These are phyloP conservation scores for Dalechampia spathulata DNA, from an alignment of 441 rosid species.

Conservation along the genomic window DNA sequence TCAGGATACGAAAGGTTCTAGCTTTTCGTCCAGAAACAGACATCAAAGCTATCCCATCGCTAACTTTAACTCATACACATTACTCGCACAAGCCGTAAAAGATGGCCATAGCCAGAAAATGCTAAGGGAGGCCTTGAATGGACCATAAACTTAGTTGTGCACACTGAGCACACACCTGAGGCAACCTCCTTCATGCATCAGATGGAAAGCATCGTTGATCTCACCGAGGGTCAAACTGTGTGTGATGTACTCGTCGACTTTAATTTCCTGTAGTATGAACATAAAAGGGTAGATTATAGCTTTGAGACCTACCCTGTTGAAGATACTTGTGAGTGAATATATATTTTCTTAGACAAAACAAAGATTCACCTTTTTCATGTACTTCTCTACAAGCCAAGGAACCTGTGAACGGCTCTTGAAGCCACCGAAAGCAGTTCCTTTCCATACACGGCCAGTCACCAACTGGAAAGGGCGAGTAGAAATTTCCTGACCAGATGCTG, in stretches of 20 bases:
- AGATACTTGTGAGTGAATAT: background rate
- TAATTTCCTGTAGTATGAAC: conserved; percentile 55
- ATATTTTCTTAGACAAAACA: background rate
- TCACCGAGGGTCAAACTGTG: conserved; percentile 60
- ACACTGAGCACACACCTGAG: conserved; percentile 82
- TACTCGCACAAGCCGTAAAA: too few species aligned
- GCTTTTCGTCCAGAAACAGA: too few species aligned
- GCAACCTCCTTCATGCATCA: conserved; percentile 83
- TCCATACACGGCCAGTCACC: conserved; percentile 99
- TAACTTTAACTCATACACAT: too few species aligned
- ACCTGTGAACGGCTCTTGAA: conserved; percentile 98
- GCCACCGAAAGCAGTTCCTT: conserved; percentile 98
- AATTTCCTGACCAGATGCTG: conserved; percentile 98
- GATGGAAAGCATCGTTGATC: conserved; percentile 84
- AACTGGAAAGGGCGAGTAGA: conserved; percentile 94
- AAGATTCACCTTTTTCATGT: conserved; percentile 69
- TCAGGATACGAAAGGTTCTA: too few species aligned
- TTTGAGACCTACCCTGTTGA: too few species aligned
- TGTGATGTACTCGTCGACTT: conserved; percentile 87
- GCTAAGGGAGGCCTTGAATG: conserved; percentile 21
- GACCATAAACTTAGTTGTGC: too few species aligned
- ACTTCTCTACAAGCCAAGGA: conserved; percentile 96
- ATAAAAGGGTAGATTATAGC: background rate
- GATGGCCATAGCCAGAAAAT: too few species aligned
- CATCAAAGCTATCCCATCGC: too few species aligned